Conservation (phyloP, 2,329 filamentous ascomycete species). For the Colletotrichum gigasporum region DNA sequence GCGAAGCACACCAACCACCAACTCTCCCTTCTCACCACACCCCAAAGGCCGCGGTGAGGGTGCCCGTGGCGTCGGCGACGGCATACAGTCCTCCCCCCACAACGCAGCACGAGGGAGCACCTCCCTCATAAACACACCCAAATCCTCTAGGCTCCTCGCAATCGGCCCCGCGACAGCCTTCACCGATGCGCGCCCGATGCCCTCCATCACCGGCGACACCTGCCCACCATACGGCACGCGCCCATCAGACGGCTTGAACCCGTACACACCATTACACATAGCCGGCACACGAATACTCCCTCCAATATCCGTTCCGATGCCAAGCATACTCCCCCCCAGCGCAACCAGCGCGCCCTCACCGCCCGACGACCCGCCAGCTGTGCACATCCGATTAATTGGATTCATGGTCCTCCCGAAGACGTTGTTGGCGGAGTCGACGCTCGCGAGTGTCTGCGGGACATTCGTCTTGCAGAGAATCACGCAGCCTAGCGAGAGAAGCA, state of each 20-base stretch:
- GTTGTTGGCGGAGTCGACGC: constrained; percentile 29
- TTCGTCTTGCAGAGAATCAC: constrained; percentile 35
- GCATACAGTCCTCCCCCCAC: constrained; percentile 27
- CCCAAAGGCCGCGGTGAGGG: background rate
- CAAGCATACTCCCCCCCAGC: constrained; percentile 20
- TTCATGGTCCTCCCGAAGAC: constrained; percentile 28
- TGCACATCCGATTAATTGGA: constrained; percentile 21
- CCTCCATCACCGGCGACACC: background rate
- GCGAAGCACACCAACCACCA: constrained; percentile 17
- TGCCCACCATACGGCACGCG: constrained; percentile 19
- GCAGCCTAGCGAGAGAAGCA: constrained; percentile 42
- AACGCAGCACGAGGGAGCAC: constrained; percentile 9
- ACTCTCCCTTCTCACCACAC: constrained; percentile 6
- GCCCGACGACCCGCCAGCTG: constrained; percentile 24
- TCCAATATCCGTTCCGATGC: constrained; percentile 23
- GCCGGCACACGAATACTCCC: constrained; percentile 29
- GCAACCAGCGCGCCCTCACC: constrained; percentile 25
- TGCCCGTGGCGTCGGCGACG: background rate
- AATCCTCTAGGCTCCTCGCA: constrained; percentile 18
- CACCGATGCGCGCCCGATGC: constrained; percentile 21
- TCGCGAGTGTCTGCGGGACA: constrained; percentile 39
- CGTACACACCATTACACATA: constrained; percentile 28
- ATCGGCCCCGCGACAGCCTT: constrained; percentile 21
- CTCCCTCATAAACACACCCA: constrained; percentile 9
- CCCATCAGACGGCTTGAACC: constrained; percentile 21